A percentile compares a stretch with the other conserved stretches of the same genome.
Evolutionary conservation across 441 rosid species (phyloP).

Genomic region (Eugenia klotzschiana): DNA sequence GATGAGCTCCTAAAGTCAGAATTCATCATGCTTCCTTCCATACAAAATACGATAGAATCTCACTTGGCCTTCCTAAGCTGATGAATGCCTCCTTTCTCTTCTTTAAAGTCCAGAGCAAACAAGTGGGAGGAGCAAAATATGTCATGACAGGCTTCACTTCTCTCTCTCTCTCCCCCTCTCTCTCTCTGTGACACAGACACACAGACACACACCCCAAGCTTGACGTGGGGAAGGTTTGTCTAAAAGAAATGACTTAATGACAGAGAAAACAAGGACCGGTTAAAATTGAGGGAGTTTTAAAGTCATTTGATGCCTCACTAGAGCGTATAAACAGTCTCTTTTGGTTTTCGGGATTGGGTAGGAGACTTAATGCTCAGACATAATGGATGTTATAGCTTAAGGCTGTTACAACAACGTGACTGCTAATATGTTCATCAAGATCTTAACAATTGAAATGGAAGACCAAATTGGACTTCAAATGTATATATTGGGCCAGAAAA

Average conservation of each 20-base stretch:
- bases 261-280: neutral
- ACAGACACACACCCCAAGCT: neutral
- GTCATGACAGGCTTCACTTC: neutral
- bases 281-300: neutral
- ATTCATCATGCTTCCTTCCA: neutral
- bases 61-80: neutral
- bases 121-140: neutral
- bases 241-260: neutral
- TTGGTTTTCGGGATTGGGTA: neutral
- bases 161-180: neutral
- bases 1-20: neutral
- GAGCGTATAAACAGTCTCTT: neutral
- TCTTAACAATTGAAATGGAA: neutral
- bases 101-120: neutral
- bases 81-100: neutral
- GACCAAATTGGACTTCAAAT: neutral
- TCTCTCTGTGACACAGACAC: neutral
- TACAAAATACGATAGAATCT: neutral
- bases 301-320: neutral
- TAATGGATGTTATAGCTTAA: neutral
- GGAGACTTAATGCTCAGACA: neutral
- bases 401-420: neutral
- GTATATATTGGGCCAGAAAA: neutral
- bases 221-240: neutral
- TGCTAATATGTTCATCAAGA: neutral